Base-by-base conservation (phyloP, 2,329 filamentous ascomycete species). In the Myriosclerotinia scirpicola region DNA sequence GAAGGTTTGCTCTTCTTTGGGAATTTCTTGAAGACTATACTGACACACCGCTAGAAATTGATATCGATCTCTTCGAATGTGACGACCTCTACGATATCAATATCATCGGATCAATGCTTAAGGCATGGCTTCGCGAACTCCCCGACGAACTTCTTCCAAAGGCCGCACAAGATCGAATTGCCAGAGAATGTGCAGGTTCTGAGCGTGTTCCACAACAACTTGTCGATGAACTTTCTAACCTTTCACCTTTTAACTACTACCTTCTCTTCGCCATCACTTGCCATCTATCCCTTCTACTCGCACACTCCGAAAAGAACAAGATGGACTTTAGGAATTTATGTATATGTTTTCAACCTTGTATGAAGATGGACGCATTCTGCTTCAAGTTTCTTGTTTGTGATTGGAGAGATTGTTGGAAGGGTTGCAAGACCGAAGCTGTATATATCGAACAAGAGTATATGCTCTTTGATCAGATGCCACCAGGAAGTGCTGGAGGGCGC, bases 171-270 rank as follows among this genome's bases (percentile, higher is more conserved):
- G 88, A 92, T 67, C 86, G 88, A 68, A 90, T 98, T 66, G 86
- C 91, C 34, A 85, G 89, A 71, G 88, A 96, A 77, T 96, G 92
- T 76, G 85, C 87, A 63, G 91, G 91, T 14, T 86, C 91, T 54
- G 91, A 91, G 62, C 87, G 85, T 56, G 93, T 94, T 6, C 93
- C 94, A 0, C 90, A 96, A 76, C 77, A 95, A 78, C 85, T 98
- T 66, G 89, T 96, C 71, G 93, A 97, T 71, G 92, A 97, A 78
- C 86, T 98, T 3, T 97, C 94, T 1, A 93, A 92, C 73, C 84
- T 98, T n/a, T 91, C 94, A 8, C 94, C 94, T 0, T 97, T 95
- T 82, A 96, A 97, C 80, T 98, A 98, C 80, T 97, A 98, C 76
- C 89, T 98, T 17, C 87, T 98, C 7, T 98, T 98, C 77, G 94